Conservation (phyloP, 257 asterid species). For the Orobanche coerulescens region DNA sequence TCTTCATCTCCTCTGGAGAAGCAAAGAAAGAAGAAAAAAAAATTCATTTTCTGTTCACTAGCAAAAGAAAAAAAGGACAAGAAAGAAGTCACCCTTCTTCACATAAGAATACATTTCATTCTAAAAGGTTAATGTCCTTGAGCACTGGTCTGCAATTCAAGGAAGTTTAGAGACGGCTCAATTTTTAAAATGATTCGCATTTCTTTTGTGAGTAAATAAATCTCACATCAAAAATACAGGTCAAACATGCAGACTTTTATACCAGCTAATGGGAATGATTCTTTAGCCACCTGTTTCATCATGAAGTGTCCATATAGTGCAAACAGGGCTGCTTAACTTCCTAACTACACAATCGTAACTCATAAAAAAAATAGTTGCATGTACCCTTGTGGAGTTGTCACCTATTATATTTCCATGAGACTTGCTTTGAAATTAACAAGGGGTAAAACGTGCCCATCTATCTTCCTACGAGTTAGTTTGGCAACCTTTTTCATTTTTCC, state of each 20-base stretch:
- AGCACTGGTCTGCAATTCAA: background rate
- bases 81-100: background rate
- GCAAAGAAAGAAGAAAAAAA: constrained; percentile 18
- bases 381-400: too few relatives aligned
- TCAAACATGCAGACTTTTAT: background rate
- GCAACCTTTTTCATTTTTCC: background rate
- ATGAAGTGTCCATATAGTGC: background rate
- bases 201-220: background rate
- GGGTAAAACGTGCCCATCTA: background rate
- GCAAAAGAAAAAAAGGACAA: background rate
- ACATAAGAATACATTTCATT: background rate
- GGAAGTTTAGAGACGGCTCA: too few relatives aligned
- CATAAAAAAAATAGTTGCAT: too few relatives aligned
- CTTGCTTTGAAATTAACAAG: background rate
- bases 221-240: background rate
- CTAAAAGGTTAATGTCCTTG: background rate
- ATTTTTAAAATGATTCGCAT: background rate
- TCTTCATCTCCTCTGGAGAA: constrained; percentile 60
- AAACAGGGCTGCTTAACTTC: too few relatives aligned
- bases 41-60: too few relatives aligned
- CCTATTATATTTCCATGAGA: background rate
- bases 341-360: too few relatives aligned
- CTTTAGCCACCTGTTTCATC: background rate
- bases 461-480: background rate
- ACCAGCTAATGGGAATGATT: background rate